Percentiles rank a stretch among this genome's conserved stretches.
These are phyloP conservation scores for Phytophthora sp. DNA, from an alignment of 352 stramenopile genomes.

Conservation along the genomic window DNA sequence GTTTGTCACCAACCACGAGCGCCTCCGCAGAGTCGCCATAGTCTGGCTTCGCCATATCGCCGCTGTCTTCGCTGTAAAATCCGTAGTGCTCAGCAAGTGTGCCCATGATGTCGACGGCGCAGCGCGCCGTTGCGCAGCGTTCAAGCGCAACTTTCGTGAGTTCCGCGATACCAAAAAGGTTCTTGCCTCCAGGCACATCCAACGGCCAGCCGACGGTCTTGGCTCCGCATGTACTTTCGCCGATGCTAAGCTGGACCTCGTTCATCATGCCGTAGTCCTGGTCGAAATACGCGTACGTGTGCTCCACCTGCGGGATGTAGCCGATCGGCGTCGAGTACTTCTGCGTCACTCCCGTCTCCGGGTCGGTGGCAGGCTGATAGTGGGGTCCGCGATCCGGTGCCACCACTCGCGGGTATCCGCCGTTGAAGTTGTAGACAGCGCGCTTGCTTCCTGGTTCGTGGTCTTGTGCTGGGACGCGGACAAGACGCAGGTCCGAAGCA, in stretches of 20 bases:
- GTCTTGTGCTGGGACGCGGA: slow-evolving; percentile 89
- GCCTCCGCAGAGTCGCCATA: slow-evolving; percentile 84
- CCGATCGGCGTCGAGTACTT: slow-evolving; percentile 66
- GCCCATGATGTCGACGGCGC: slow-evolving; percentile 91
- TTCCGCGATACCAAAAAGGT: slow-evolving; percentile 91
- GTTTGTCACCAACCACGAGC: slow-evolving; percentile 87
- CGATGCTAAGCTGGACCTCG: slow-evolving; percentile 93
- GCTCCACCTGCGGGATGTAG: slow-evolving; percentile 88
- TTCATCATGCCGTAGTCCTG: slow-evolving; percentile 96
- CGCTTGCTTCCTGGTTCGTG: slow-evolving; percentile 45
- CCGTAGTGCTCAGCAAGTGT: slow-evolving; percentile 91
- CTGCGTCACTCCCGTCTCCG: slow-evolving; percentile 24
- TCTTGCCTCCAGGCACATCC: slow-evolving; percentile 71
- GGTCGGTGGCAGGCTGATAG: slow-evolving; percentile 50
- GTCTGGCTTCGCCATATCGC: slow-evolving; percentile 57
- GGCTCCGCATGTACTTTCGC: slow-evolving; percentile 93
- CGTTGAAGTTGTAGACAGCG: slow-evolving; percentile 73
- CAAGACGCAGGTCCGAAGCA: slow-evolving; percentile 90
- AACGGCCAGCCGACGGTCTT: slow-evolving; percentile 80
- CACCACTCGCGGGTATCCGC: slow-evolving; percentile 80
- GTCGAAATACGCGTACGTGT: slow-evolving; percentile 95
- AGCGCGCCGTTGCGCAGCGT: slow-evolving; percentile 80
- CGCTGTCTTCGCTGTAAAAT: slow-evolving; percentile 94
- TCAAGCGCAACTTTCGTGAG: slow-evolving; percentile 93
- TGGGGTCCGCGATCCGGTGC: slow-evolving; percentile 66